Percentiles rank a stretch among this genome's conserved stretches.
These are phyloP conservation scores for Aphanomyces astaci DNA, from an alignment of 352 stramenopile species.

Conservation along the genomic window DNA sequence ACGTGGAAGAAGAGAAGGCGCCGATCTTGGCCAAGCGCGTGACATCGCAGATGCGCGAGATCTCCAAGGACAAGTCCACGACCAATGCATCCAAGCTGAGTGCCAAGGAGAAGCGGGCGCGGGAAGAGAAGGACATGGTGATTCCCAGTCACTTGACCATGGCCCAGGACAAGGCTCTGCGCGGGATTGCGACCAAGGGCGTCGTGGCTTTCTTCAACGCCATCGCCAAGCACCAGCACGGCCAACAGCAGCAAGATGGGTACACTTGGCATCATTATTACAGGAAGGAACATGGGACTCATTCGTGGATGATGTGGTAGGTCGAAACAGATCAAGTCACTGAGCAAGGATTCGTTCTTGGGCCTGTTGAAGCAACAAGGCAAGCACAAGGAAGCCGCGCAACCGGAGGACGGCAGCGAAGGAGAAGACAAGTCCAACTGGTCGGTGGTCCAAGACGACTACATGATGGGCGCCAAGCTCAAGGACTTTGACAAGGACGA, in stretches of 20 bases:
- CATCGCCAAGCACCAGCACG: conserved; percentile 78
- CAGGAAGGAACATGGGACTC: background rate
- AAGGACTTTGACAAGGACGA: conserved; percentile 71
- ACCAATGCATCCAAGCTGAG: conserved; percentile 56
- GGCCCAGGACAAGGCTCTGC: conserved; percentile 54
- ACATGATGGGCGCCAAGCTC: conserved; percentile 80
- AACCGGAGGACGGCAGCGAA: conserved; percentile 3
- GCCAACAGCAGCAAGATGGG: conserved; percentile 66
- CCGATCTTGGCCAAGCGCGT: conserved; percentile 79
- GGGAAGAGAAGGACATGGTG: conserved; percentile 72
- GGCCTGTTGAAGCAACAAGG: conserved; percentile 60
- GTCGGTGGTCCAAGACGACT: conserved; percentile 79
- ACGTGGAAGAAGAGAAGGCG: conserved; percentile 51
- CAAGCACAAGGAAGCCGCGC: conserved; percentile 28
- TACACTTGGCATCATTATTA: conserved; percentile 8
- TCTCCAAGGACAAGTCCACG: conserved; percentile 64
- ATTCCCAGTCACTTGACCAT: conserved; percentile 51
- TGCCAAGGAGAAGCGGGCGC: conserved; percentile 61
- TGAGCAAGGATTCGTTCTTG: conserved; percentile 80
- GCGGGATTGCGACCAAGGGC: conserved; percentile 78
- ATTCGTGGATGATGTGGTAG: conserved; percentile 18
- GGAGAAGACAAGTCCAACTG: conserved; percentile 47
- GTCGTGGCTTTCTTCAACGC: conserved; percentile 81
- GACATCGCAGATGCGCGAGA: conserved; percentile 75
- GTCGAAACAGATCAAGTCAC: conserved; percentile 61